These are phyloP conservation scores for Pisolithus sp. DNA, from an alignment of 768 basidiomycete species.

Conservation along the genomic window DNA sequence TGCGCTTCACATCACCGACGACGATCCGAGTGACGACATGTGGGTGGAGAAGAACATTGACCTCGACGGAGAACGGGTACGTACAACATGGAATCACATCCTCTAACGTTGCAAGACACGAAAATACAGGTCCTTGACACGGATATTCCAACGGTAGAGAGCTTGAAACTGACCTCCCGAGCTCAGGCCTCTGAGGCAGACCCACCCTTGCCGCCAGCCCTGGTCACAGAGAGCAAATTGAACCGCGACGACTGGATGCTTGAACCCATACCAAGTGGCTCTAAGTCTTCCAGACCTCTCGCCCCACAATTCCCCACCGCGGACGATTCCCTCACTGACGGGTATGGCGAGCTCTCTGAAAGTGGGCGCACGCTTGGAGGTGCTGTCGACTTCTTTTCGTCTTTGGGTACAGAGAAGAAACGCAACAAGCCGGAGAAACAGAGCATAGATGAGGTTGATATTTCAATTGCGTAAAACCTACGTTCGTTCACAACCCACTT, in stretches of 20 bases:
- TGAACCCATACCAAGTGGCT: conserved; percentile 21
- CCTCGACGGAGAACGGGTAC: conserved; percentile 67
- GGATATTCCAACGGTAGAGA: conserved; percentile 72
- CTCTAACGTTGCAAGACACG: conserved; percentile 3
- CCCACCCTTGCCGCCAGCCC: conserved; percentile 41
- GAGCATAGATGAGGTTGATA: conserved; percentile 65
- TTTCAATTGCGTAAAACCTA: neutral
- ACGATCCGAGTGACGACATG: conserved; percentile 68
- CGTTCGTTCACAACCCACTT: conserved; percentile 10
- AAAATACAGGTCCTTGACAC: conserved; percentile 50
- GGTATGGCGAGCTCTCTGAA: conserved; percentile 48
- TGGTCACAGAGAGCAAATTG: conserved; percentile 42
- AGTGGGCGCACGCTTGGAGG: conserved; percentile 45
- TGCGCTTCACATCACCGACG: conserved; percentile 47
- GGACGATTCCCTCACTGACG: conserved; percentile 58
- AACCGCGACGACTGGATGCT: conserved; percentile 92
- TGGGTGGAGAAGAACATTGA: conserved; percentile 89
- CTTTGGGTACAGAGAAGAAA: conserved; percentile 74
- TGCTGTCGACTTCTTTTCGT: conserved; percentile 84
- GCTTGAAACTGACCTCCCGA: conserved; percentile 61
- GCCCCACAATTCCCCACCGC: conserved; percentile 20
- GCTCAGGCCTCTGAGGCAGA: conserved; percentile 41
- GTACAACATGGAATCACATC: conserved; percentile 16
- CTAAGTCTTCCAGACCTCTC: conserved; percentile 29
- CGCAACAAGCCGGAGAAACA: conserved; percentile 54